phyloP scores from a whole-genome alignment of 495 filamentous ascomycete genomes.

The Aspergillus biplanus region DNA sequence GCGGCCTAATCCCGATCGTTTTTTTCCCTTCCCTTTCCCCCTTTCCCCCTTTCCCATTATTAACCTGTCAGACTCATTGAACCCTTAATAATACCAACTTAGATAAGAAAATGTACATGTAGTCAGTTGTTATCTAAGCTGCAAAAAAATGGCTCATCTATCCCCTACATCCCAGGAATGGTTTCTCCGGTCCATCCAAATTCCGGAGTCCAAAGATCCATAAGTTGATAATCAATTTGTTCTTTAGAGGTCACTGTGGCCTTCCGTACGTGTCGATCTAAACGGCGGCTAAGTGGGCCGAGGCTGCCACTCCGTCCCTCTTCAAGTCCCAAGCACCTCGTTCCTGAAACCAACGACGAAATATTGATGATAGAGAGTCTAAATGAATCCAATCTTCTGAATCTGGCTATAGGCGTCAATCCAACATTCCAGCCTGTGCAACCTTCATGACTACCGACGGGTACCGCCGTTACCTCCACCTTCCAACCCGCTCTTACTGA shows the following conservation, averaged over 20 bases:
- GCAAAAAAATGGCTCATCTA: not conserved
- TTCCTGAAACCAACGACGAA: conserved; percentile 8
- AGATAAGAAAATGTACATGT: too few species aligned
- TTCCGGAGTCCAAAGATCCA: not conserved
- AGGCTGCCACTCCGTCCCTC: conserved; percentile 13
- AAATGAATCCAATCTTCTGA: conserved; percentile 6
- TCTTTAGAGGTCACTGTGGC: not conserved
- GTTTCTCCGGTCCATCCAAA: not conserved
- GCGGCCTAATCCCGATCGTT: too few species aligned
- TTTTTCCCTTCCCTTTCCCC: too few species aligned
- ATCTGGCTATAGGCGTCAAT: conserved; percentile 3
- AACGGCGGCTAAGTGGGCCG: conserved; percentile 22
- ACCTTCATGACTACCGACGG: conserved; percentile 3
- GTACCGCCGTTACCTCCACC: conserved; percentile 13
- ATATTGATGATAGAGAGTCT: not conserved
- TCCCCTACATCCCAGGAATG: not conserved
- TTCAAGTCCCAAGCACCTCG: not conserved
- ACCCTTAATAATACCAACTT: too few species aligned
- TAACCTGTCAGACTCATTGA: too few species aligned
- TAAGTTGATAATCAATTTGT: not conserved
- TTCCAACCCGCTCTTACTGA: conserved; percentile 16
- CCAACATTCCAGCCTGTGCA: conserved; percentile 13
- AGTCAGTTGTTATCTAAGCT: too few species aligned
- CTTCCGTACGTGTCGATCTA: conserved; percentile 14
- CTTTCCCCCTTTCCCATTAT: too few species aligned